Conservation (phyloP, 2,329 filamentous ascomycete genomes). For the Calonectria fujianensis region DNA sequence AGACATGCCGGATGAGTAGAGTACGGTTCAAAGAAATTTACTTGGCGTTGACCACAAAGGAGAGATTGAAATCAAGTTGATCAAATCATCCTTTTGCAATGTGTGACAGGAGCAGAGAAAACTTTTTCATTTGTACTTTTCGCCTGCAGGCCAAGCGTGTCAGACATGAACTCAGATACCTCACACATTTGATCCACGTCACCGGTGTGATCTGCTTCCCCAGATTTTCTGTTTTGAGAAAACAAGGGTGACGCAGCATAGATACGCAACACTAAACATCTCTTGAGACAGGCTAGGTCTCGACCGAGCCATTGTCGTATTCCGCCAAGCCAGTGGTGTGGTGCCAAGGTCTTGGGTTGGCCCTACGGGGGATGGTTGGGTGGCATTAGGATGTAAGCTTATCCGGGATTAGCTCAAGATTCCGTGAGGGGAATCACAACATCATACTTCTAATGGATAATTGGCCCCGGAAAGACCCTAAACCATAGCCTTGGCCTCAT, state of each 20-base stretch:
- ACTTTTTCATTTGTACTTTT: neutral
- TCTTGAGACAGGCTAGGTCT: neutral
- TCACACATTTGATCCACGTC: neutral
- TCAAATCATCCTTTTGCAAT: neutral
- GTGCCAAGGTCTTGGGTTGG: slow-evolving; percentile 18
- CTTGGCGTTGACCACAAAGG: neutral
- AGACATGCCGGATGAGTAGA: neutral
- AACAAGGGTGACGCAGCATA: neutral
- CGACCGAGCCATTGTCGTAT: neutral
- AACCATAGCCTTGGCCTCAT: neutral
- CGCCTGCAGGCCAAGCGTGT: neutral
- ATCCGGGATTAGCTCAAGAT: slow-evolving; percentile 22
- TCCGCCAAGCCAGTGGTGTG: neutral
- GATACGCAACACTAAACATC: neutral
- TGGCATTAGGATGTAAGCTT: slow-evolving; percentile 27
- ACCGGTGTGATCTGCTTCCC: neutral
- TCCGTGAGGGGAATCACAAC: neutral
- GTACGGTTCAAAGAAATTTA: neutral
- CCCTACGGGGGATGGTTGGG: neutral
- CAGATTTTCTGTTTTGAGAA: neutral
- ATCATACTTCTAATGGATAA: neutral
- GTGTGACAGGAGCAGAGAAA: neutral
- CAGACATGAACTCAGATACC: neutral
- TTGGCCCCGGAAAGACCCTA: neutral
- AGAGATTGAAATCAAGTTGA: neutral